Evolutionary conservation across 352 stramenopile genomes (phyloP).

Genomic region (Phytophthora ohioensis): DNA sequence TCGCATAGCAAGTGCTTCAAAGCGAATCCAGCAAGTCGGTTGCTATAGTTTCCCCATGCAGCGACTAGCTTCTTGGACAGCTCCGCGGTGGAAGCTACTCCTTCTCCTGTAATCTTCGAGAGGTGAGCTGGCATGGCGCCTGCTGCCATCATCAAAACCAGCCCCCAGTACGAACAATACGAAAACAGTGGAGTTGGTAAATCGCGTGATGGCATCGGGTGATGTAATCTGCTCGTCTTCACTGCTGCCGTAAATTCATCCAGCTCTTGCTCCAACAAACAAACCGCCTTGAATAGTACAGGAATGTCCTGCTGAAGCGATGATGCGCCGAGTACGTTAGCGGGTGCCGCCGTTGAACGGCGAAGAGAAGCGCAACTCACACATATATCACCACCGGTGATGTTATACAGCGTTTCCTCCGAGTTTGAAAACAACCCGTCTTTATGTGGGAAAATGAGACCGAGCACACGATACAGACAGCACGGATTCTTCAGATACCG

Average conservation of each 20-base stretch:
- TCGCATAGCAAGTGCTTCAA: slow-evolving; percentile 70
- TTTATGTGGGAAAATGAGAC: slow-evolving; percentile 81
- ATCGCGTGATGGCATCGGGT: slow-evolving; percentile 38
- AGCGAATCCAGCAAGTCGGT: slow-evolving; percentile 59
- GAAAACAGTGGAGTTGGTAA: slow-evolving; percentile 49
- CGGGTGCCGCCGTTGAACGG: slow-evolving; percentile 15
- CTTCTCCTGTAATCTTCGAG: slow-evolving; percentile 56
- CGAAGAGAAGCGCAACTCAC: slow-evolving; percentile 49
- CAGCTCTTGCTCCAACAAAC: slow-evolving; percentile 63
- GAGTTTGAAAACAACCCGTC: slow-evolving; percentile 57
- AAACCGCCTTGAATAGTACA: slow-evolving; percentile 62
- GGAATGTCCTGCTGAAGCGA: slow-evolving; percentile 78
- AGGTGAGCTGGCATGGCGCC: slow-evolving; percentile 69
- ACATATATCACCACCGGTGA: slow-evolving; percentile 63
- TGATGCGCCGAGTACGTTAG: slow-evolving; percentile 22
- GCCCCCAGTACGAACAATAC: slow-evolving; percentile 80
- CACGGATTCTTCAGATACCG: slow-evolving; percentile 75
- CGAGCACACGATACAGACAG: slow-evolving; percentile 70
- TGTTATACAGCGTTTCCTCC: slow-evolving; percentile 63
- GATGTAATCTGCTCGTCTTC: slow-evolving; percentile 73
- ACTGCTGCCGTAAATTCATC: slow-evolving; percentile 67
- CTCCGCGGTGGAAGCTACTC: slow-evolving; percentile 35
- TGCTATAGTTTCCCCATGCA: slow-evolving; percentile 63
- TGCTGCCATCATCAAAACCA: slow-evolving; percentile 61
- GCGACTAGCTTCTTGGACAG: slow-evolving; percentile 57